Percentiles rank a stretch among this genome's conserved stretches.
Evolutionary conservation across 305 asterid genomes (phyloP).

Genomic region (Solanum hybrid): DNA sequence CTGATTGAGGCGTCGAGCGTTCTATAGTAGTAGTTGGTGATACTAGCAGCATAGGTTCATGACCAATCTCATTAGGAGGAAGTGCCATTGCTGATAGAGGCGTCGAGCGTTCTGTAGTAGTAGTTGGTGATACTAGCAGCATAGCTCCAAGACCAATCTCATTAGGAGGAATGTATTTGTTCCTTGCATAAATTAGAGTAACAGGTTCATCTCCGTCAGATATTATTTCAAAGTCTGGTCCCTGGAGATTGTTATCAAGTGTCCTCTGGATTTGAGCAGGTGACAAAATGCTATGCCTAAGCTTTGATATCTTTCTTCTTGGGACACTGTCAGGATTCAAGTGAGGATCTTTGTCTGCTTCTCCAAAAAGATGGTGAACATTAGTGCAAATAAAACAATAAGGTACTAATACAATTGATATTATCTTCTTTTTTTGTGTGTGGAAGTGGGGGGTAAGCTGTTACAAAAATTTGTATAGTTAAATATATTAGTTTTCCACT

Average conservation of each 20-base stretch:
- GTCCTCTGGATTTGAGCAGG: slow-evolving; percentile 24
- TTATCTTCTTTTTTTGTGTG: no score
- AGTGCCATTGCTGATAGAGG: no score
- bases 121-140: slow-evolving; percentile 9
- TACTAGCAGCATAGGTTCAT: slow-evolving; percentile 26
- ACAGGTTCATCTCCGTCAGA: slow-evolving; percentile 7
- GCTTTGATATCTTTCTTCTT: slow-evolving; percentile 33
- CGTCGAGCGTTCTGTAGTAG: no score
- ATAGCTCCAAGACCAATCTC: slow-evolving; percentile 48
- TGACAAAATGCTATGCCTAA: slow-evolving; percentile 18
- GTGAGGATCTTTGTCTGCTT: background rate
- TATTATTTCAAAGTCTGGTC: background rate
- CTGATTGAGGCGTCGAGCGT: background rate
- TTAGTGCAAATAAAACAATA: background rate
- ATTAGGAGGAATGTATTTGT: slow-evolving; percentile 19
- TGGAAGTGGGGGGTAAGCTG: background rate
- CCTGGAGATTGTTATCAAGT: slow-evolving; percentile 11
- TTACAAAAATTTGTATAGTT: background rate
- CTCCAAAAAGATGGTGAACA: background rate
- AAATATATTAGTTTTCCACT: background rate
- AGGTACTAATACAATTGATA: background rate
- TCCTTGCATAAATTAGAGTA: slow-evolving; percentile 14
- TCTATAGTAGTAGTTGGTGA: background rate
- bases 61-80: no score
- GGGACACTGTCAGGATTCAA: slow-evolving; percentile 18